phyloP scores from a whole-genome alignment of 768 basidiomycete genomes.

The Pleurotus eryngii region DNA sequence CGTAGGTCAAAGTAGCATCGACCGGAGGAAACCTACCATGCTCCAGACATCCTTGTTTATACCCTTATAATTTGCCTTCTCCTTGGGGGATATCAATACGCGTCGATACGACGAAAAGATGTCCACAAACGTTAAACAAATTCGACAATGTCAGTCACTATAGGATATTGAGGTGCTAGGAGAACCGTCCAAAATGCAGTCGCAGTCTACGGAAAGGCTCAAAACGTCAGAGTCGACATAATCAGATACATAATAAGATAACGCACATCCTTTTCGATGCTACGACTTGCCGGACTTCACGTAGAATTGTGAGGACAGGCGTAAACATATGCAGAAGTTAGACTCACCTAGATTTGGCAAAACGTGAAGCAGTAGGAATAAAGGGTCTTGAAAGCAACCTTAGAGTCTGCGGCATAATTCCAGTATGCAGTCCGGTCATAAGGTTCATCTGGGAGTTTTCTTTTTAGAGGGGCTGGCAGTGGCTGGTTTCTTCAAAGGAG shows the following conservation, averaged over 20 bases:
- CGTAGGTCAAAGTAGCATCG: neutral
- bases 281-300: constrained; percentile 38
- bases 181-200: constrained; percentile 75
- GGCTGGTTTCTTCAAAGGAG: constrained; percentile 33
- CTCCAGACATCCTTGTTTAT: constrained; percentile 84
- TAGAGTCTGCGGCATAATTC: constrained; percentile 44
- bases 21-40: constrained; percentile 51
- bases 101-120: neutral
- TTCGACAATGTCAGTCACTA: constrained; percentile 60
- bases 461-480: constrained; percentile 21
- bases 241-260: neutral
- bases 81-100: constrained; percentile 28
- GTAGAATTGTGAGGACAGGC: too few species aligned
- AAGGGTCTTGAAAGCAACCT: constrained; percentile 56
- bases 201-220: constrained; percentile 47
- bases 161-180: constrained; percentile 60
- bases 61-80: constrained; percentile 64
- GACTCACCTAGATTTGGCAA: constrained; percentile 72
- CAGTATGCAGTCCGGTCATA: constrained; percentile 57
- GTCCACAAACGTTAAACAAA: constrained; percentile 56
- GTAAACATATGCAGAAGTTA: neutral
- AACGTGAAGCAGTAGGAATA: constrained; percentile 72
- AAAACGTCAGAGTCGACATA: neutral
- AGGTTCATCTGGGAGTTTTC: constrained; percentile 33
- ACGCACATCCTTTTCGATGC: constrained; percentile 78